phyloP scores from a whole-genome alignment of 179 eudicot species.

The Sideroxylon spinosum region DNA sequence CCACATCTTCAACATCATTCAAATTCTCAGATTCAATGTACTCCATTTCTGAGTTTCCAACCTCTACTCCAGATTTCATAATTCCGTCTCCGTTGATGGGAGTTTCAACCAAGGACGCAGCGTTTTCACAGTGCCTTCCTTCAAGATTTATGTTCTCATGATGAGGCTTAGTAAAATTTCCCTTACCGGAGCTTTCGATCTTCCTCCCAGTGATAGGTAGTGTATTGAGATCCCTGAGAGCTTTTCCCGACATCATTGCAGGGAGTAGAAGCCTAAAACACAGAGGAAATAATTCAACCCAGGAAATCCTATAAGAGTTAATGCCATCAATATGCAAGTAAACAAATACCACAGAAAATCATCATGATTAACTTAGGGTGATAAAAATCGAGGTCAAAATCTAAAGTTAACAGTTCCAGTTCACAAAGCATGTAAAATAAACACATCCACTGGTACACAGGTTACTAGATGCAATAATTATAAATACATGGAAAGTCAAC shows the following conservation, averaged over 20 bases:
- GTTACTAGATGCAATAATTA: neutral
- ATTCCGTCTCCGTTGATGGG: slow-evolving; percentile 23
- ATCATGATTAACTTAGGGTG: too few relatives aligned
- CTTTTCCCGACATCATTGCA: slow-evolving; percentile 34
- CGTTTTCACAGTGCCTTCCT: slow-evolving; percentile 22
- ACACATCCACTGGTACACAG: too few relatives aligned
- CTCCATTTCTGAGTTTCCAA: slow-evolving; percentile 44
- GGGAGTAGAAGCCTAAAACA: slow-evolving; percentile 11
- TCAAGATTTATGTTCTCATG: slow-evolving; percentile 29
- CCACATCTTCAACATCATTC: slow-evolving; percentile 47
- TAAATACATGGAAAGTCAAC: neutral
- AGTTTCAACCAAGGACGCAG: slow-evolving; percentile 17
- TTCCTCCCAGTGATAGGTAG: slow-evolving; percentile 29
- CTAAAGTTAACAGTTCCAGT: too few relatives aligned
- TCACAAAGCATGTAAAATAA: too few relatives aligned
- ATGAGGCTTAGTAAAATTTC: slow-evolving; percentile 26
- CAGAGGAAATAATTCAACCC: neutral
- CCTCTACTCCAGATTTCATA: slow-evolving; percentile 29
- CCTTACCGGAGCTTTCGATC: slow-evolving; percentile 32
- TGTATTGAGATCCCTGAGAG: slow-evolving; percentile 30
- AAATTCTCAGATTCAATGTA: slow-evolving; percentile 62
- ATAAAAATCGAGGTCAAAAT: too few relatives aligned
- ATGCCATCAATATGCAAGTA: too few relatives aligned
- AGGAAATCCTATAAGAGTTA: neutral
- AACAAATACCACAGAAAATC: too few relatives aligned